Conservation (phyloP, 371 early-diverging fungal genomes). For the Mortierella sp. region DNA sequence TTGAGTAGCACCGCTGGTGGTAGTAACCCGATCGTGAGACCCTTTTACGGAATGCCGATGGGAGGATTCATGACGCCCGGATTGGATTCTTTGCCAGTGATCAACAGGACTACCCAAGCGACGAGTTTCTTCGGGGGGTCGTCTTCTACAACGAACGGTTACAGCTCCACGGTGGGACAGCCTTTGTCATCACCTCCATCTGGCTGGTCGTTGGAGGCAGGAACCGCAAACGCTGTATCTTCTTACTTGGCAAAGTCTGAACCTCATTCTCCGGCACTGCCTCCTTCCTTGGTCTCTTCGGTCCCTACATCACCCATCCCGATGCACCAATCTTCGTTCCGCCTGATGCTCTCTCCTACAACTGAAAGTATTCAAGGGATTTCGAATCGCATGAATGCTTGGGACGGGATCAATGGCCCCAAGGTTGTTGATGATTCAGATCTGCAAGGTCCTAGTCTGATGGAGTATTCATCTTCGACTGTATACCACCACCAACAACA, state of each 20-base stretch:
- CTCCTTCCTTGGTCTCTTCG: conserved; percentile 27
- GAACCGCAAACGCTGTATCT: background rate
- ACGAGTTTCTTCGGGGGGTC: background rate
- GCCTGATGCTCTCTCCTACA: conserved; percentile 48
- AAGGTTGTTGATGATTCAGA: conserved; percentile 7
- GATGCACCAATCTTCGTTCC: conserved; percentile 24
- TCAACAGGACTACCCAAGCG: conserved; percentile 15
- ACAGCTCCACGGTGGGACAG: background rate
- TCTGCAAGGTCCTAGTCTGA: background rate
- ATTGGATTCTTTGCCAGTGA: conserved; percentile 32
- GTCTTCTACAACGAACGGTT: background rate
- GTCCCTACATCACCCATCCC: conserved; percentile 39
- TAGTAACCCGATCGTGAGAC: conserved; percentile 22
- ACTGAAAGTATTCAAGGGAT: conserved; percentile 31
- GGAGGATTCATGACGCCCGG: conserved; percentile 54
- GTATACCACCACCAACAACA: background rate
- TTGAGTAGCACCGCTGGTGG: background rate
- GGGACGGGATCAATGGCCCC: conserved; percentile 38
- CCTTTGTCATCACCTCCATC: background rate
- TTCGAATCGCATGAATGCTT: conserved; percentile 40
- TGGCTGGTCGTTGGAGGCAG: conserved; percentile 22
- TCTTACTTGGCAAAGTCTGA: conserved; percentile 17
- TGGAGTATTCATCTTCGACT: conserved; percentile 9
- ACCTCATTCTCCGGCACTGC: conserved; percentile 22
- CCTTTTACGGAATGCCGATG: conserved; percentile 55